These are phyloP conservation scores for Torrubiella hemipterigena DNA, from an alignment of 2,329 filamentous ascomycete genomes.

Conservation along the genomic window DNA sequence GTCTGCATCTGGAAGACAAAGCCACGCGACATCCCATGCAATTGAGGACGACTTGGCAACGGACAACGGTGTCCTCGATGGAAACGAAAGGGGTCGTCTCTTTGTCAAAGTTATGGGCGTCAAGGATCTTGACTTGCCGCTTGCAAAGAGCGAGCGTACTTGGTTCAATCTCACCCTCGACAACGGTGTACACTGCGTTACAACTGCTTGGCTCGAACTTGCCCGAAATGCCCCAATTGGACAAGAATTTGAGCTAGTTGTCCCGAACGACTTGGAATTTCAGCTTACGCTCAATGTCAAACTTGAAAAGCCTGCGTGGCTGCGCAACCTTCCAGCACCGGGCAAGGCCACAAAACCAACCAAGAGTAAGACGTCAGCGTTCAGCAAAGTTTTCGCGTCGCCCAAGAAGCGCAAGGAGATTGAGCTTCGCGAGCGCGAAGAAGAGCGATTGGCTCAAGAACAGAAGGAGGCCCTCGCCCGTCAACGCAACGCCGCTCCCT, in stretches of 20 bases:
- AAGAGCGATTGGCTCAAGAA: slow-evolving; percentile 56
- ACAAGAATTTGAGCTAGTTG: slow-evolving; percentile 95
- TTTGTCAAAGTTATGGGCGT: slow-evolving; percentile 99
- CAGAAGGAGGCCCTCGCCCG: slow-evolving; percentile 54
- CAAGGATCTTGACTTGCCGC: slow-evolving; percentile 83
- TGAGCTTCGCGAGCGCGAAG: slow-evolving; percentile 72
- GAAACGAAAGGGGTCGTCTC: slow-evolving; percentile 74
- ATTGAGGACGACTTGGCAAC: slow-evolving; percentile 57
- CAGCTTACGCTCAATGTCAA: slow-evolving; percentile 95
- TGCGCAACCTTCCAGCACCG: slow-evolving; percentile 38
- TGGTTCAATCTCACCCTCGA: slow-evolving; percentile 97
- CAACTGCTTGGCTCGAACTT: slow-evolving; percentile 88
- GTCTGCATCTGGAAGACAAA: slow-evolving; percentile 78
- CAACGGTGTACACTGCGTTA: slow-evolving; percentile 95
- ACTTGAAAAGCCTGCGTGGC: slow-evolving; percentile 65
- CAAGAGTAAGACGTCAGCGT: slow-evolving; percentile 71
- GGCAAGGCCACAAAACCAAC: slow-evolving; percentile 45
- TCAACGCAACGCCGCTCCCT: slow-evolving; percentile 50
- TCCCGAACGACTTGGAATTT: slow-evolving; percentile 96
- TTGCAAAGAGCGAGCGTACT: slow-evolving; percentile 80
- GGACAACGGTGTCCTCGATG: slow-evolving; percentile 56
- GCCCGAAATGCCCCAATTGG: slow-evolving; percentile 88
- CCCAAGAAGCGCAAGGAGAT: slow-evolving; percentile 95
- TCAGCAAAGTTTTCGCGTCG: slow-evolving; percentile 85
- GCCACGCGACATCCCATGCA: slow-evolving; percentile 56